Conservation (phyloP, 805 yeast genomes). For the Saccharomycopsis sp. region DNA sequence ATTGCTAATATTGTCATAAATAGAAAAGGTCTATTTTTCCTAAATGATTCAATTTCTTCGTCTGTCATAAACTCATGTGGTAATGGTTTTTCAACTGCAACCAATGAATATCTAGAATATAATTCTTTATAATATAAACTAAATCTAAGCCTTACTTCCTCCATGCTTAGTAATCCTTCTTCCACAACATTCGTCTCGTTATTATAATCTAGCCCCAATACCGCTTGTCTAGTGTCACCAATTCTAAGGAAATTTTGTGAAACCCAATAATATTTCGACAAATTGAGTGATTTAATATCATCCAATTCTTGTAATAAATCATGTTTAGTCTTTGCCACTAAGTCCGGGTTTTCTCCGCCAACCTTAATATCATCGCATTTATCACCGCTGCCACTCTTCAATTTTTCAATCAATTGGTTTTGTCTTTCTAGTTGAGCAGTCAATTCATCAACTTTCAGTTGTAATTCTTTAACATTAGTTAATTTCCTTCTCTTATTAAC, state of each 20-base stretch:
- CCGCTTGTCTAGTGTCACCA: conserved; percentile 10
- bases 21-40: conserved; percentile 49
- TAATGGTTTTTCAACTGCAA: too few relatives aligned
- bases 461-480: not conserved
- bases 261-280: conserved; percentile 6
- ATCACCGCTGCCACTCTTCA: conserved; percentile 27
- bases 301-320: conserved; percentile 9
- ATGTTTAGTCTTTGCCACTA: conserved; percentile 2
- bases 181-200: conserved; percentile 43
- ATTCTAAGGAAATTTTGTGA: conserved; percentile 8
- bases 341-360: conserved; percentile 3
- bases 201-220: conserved; percentile 15
- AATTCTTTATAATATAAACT: conserved; percentile 41
- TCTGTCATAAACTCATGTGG: too few relatives aligned
- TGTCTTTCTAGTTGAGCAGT: conserved; percentile 39
- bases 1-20: conserved; percentile 61
- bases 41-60: conserved; percentile 37
- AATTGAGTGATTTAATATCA: not conserved
- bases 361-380: conserved; percentile 24
- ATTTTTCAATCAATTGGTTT: conserved; percentile 28
- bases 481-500: too few relatives aligned
- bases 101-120: conserved; percentile 46
- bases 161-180: conserved; percentile 47
- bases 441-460: conserved; percentile 1
- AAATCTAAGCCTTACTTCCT: conserved; percentile 53